A percentile compares a stretch with the other conserved stretches of the same genome.
Conservation (phyloP, 495 filamentous ascomycete species). For the Sordaria brevicollis region DNA sequence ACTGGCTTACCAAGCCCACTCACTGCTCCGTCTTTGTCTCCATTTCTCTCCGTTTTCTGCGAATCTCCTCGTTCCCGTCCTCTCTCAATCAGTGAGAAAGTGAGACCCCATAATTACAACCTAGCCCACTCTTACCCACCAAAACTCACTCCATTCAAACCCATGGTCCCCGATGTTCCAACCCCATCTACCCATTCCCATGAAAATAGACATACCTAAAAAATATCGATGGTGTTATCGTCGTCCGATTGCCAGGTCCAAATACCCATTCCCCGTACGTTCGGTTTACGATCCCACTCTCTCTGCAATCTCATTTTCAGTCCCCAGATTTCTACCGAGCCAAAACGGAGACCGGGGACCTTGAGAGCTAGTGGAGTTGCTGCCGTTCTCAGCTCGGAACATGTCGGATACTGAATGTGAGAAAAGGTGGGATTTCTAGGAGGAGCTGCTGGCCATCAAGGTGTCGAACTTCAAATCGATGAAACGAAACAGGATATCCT, state of each 20-base stretch:
- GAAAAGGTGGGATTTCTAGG: too few species aligned
- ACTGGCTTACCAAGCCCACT: not conserved
- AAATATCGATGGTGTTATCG: not conserved
- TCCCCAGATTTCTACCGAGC: not conserved
- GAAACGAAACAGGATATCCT: not conserved
- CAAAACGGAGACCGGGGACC: not conserved
- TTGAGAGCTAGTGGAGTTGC: not conserved
- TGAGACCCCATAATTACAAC: not conserved
- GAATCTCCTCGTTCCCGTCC: not conserved
- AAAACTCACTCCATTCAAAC: not conserved
- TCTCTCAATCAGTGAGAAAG: not conserved
- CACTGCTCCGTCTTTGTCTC: not conserved
- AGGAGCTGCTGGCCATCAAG: too few species aligned
- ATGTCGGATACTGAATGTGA: too few species aligned
- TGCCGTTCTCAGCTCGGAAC: not conserved
- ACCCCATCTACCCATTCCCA: not conserved
- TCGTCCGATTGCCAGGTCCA: not conserved
- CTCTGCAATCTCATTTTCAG: not conserved
- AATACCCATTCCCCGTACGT: too few species aligned
- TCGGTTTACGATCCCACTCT: not conserved
- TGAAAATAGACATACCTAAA: too few species aligned
- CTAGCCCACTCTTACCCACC: not conserved
- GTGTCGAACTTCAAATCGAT: not conserved
- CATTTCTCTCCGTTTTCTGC: too few species aligned
- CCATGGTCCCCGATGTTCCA: not conserved